Evolutionary conservation across 2,329 filamentous ascomycete species (phyloP), one percentile per base, ranked within the genome.

Genomic region (Zymoseptoria tritici): DNA sequence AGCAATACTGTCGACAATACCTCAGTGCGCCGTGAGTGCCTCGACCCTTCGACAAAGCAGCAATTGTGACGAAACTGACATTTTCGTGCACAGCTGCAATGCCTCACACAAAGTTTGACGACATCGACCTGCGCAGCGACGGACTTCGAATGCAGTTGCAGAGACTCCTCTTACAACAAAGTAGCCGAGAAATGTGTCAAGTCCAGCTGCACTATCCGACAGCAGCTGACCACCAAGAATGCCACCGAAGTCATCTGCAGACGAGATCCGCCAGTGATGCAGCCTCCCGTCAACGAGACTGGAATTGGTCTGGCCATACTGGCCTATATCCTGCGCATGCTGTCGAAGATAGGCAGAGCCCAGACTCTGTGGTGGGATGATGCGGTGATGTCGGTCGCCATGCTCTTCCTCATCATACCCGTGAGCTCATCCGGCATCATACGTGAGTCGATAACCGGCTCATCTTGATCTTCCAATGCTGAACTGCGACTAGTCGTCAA

Each of bases 341-440:
- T 61, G 1, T 63, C 63, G 24, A 63, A 65, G 55, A 54, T 26
- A 56, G 61, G 13, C 26, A 56, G 61, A 16, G 51, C 62, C 16
- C 57, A 63, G 50, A 53, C 59, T 29, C 52, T 63, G 21, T 63
- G 61, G 59, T 65, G 61, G 61, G 63, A 65, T n/a, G 61, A 65
- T 50, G 36, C 58, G 8, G 59, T 60, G n/a, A 63, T 65, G 16
- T 60, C 51, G 20, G 11, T 63, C 49, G 63, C 61, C 2, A 58
- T 61, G 36, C 7, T 61, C 9, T 56, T 63, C 1, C 36, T 63
- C 16, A 60, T 65, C 26, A 59, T 61, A 2, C 63, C 63, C 11
- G 59, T 58, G 9, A 49, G 52, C 11, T 36, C 62, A 9, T 63
- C 58, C 4, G 63, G 60, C 42, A 36, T 63, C 29, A 56, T 64